Percentiles rank a stretch among this genome's conserved stretches.
Conservation (phyloP, 164 flowering plant genomes). For the Berberis thunbergii region DNA sequence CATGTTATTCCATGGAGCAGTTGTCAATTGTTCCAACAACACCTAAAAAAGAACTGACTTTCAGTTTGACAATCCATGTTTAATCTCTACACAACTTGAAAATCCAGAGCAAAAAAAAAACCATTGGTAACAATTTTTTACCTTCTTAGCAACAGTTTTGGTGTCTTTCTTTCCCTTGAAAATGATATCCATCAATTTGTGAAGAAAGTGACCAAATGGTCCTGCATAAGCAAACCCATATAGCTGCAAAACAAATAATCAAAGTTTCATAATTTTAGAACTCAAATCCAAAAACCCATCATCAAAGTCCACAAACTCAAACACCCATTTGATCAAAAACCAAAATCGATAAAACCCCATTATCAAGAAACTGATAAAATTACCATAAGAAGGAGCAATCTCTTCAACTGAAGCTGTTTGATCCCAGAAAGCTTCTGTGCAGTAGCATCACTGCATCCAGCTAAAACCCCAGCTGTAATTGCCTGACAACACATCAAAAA, state of each 20-base stretch:
- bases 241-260: slow-evolving; percentile 25
- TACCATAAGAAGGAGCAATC: slow-evolving; percentile 69
- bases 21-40: slow-evolving; percentile 60
- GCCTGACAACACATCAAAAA: slow-evolving; percentile 33
- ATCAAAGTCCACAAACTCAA: neutral
- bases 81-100: neutral
- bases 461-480: slow-evolving; percentile 60
- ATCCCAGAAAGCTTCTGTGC: slow-evolving; percentile 84
- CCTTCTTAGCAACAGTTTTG: slow-evolving; percentile 63
- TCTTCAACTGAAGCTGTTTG: slow-evolving; percentile 59
- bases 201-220: slow-evolving; percentile 79
- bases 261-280: neutral
- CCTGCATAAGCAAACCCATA: slow-evolving; percentile 70
- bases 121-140: slow-evolving; percentile 6
- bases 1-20: slow-evolving; percentile 85
- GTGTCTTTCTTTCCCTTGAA: slow-evolving; percentile 64
- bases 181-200: slow-evolving; percentile 62
- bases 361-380: neutral
- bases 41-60: slow-evolving; percentile 32
- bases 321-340: neutral
- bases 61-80: neutral
- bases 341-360: neutral
- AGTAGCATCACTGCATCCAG: slow-evolving; percentile 53
- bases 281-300: slow-evolving; percentile 1
- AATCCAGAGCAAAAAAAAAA: neutral